Evolutionary conservation across 2,329 filamentous ascomycete genomes (phyloP).

Genomic region (Boeremia exigua): DNA sequence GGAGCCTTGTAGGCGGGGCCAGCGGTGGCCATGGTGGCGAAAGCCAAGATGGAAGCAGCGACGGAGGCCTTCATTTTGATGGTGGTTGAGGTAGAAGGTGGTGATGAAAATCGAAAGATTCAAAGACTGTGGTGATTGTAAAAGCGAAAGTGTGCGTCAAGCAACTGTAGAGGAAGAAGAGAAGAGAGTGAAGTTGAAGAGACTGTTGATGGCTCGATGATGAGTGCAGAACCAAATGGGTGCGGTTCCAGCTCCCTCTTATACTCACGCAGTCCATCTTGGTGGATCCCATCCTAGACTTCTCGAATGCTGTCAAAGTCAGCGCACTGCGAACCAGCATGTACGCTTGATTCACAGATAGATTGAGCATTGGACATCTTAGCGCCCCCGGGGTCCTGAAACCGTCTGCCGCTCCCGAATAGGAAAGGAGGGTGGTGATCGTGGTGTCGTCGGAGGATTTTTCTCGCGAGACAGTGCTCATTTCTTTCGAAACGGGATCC

Average conservation of each 20-base stretch:
- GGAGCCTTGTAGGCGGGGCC: constrained; percentile 23
- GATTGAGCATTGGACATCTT: constrained; percentile 3
- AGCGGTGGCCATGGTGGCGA: constrained; percentile 29
- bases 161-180: constrained; percentile 21
- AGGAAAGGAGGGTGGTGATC: constrained; percentile 19
- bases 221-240: constrained; percentile 19
- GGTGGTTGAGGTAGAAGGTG: constrained; percentile 5
- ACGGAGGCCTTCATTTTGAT: constrained; percentile 35
- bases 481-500: constrained; percentile 26
- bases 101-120: constrained; percentile 12
- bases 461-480: constrained; percentile 10
- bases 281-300: background rate
- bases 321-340: constrained; percentile 1
- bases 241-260: constrained; percentile 14
- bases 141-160: constrained; percentile 33
- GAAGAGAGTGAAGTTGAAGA: constrained; percentile 21
- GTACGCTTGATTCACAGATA: background rate
- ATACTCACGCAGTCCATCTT: constrained; percentile 16
- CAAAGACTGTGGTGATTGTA: constrained; percentile 21
- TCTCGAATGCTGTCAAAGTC: constrained; percentile 13
- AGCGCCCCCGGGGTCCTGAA: constrained; percentile 13
- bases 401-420: constrained; percentile 7
- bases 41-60: constrained; percentile 28
- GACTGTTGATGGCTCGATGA: constrained; percentile 26
- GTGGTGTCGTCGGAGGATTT: constrained; percentile 8